A percentile compares a stretch with the other conserved stretches of the same genome.
These are phyloP conservation scores for Polyporus arcularius DNA, from an alignment of 768 basidiomycete species.

Conservation along the genomic window DNA sequence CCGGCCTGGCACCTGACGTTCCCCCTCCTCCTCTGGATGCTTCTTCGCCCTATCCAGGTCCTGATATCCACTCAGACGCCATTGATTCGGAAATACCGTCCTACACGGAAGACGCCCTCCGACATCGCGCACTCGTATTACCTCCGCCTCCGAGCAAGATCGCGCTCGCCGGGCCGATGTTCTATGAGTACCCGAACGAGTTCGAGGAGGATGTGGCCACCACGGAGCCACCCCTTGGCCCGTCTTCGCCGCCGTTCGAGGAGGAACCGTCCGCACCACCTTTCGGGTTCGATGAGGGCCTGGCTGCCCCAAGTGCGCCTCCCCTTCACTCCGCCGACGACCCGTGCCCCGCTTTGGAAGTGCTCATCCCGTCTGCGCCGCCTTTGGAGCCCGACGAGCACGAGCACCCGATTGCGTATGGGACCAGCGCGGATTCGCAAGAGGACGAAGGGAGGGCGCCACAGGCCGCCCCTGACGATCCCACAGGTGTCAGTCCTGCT, in stretches of 20 bases:
- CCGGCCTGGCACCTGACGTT: conserved; percentile 9
- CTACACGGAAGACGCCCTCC: conserved; percentile 19
- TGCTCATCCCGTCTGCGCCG: conserved; percentile 9
- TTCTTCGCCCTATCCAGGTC: conserved; percentile 1
- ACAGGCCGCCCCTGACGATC: conserved; percentile 6
- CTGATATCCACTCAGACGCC: neutral
- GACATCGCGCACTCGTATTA: conserved; percentile 15
- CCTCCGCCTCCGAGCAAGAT: conserved; percentile 29
- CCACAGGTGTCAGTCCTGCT: neutral
- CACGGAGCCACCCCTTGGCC: conserved; percentile 16
- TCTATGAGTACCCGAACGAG: conserved; percentile 30
- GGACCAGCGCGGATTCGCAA: neutral
- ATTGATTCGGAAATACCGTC: conserved; percentile 15
- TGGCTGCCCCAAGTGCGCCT: conserved; percentile 8
- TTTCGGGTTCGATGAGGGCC: neutral
- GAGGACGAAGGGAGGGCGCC: conserved; percentile 5
- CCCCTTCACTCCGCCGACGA: conserved; percentile 10
- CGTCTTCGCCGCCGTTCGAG: conserved; percentile 9
- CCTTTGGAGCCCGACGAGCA: neutral
- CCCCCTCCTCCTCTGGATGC: neutral
- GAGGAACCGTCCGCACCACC: conserved; percentile 1
- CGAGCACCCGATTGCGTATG: neutral
- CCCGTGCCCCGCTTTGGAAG: neutral
- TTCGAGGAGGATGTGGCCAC: conserved; percentile 29
- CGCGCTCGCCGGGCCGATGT: conserved; percentile 22